phyloP scores from a whole-genome alignment of 2,329 filamentous ascomycete genomes.

The Diaporthe longicolla region DNA sequence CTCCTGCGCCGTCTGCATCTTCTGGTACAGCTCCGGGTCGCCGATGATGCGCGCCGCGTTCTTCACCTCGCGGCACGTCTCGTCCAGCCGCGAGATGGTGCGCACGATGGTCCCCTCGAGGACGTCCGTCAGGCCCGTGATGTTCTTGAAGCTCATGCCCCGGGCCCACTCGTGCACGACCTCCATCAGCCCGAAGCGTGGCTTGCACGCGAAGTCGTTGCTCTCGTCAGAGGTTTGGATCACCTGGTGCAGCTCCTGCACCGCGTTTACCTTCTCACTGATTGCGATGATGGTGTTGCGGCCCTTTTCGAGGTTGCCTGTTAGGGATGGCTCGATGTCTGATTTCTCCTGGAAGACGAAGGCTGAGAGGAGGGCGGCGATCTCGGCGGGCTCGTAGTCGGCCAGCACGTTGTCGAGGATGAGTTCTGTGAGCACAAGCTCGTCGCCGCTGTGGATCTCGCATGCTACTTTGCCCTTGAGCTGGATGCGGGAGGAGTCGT shows the following conservation, averaged over 20 bases:
- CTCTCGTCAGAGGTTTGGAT: constrained; percentile 91
- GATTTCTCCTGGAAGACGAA: constrained; percentile 99
- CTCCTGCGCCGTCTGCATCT: constrained; percentile 98
- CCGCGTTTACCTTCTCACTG: constrained; percentile 90
- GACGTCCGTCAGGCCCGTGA: constrained; percentile 95
- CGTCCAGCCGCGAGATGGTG: constrained; percentile 92
- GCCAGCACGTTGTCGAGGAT: constrained; percentile 97
- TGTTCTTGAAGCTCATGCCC: constrained; percentile 98
- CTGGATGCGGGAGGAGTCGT: constrained; percentile 87
- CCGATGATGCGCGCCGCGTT: constrained; percentile 96
- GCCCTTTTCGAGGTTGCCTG: constrained; percentile 84
- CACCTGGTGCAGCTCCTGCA: constrained; percentile 92
- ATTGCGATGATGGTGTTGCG: constrained; percentile 90
- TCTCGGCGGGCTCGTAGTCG: constrained; percentile 95
- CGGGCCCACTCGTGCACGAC: constrained; percentile 99
- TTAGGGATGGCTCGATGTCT: constrained; percentile 82
- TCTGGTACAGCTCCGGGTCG: constrained; percentile 91
- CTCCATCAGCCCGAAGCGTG: constrained; percentile 94
- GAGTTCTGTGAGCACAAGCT: constrained; percentile 94
- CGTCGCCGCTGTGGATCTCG: constrained; percentile 97
- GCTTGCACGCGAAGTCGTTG: constrained; percentile 90
- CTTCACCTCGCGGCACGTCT: constrained; percentile 97
- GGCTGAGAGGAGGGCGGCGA: constrained; percentile 90
- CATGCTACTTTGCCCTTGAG: constrained; percentile 99
- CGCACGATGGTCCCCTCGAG: constrained; percentile 97